These are phyloP conservation scores for Leccinum boreale DNA, from an alignment of 768 basidiomycete species.

Conservation along the genomic window DNA sequence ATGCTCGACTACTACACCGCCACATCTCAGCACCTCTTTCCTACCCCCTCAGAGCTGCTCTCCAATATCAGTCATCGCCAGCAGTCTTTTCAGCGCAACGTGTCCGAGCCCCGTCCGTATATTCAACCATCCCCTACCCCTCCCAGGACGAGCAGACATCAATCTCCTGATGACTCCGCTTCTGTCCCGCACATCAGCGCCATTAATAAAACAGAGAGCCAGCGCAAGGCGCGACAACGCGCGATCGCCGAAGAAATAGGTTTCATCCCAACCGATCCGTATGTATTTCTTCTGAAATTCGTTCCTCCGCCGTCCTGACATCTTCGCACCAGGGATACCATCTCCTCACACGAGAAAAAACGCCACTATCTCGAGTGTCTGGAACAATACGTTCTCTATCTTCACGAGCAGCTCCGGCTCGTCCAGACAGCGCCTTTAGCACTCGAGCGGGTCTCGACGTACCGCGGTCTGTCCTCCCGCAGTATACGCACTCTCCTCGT, in stretches of 20 bases:
- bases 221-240: slow-evolving; percentile 57
- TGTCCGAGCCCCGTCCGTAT: slow-evolving; percentile 4
- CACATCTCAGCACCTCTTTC: slow-evolving; percentile 44
- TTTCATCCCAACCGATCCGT: slow-evolving; percentile 63
- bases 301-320: background rate
- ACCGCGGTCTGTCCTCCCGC: slow-evolving; percentile 56
- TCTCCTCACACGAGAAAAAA: slow-evolving; percentile 78
- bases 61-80: slow-evolving; percentile 34
- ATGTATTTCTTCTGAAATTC: slow-evolving; percentile 15
- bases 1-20: slow-evolving; percentile 23
- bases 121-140: slow-evolving; percentile 11
- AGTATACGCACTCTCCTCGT: slow-evolving; percentile 71
- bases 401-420: slow-evolving; percentile 58
- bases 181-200: background rate
- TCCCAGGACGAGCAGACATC: slow-evolving; percentile 7
- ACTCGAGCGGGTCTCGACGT: slow-evolving; percentile 49
- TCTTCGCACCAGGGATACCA: slow-evolving; percentile 48
- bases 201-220: slow-evolving; percentile 41
- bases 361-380: slow-evolving; percentile 70
- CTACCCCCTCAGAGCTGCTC: slow-evolving; percentile 64
- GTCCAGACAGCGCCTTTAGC: slow-evolving; percentile 44
- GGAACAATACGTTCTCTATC: slow-evolving; percentile 65
- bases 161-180: slow-evolving; percentile 6
- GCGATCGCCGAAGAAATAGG: slow-evolving; percentile 53
- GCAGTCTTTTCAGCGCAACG: slow-evolving; percentile 1